Evolutionary conservation across 164 flowering plant genomes (phyloP).

Genomic region (Akebia trifoliata): DNA sequence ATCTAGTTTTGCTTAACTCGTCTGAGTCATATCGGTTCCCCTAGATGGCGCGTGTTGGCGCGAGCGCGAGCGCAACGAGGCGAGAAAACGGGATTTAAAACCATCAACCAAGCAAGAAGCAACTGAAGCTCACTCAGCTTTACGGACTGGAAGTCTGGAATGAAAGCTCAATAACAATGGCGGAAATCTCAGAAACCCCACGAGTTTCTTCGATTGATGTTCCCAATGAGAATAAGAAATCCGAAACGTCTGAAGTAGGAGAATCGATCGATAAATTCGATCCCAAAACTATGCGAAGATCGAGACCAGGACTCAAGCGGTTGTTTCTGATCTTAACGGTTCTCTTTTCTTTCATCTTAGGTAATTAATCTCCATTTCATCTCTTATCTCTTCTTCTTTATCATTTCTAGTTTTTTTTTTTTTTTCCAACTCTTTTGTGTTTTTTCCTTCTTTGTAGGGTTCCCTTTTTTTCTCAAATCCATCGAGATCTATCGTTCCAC

Average conservation of each 20-base stretch:
- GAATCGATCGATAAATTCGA: conserved; percentile 28
- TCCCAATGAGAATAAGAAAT: neutral
- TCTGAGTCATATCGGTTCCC: too few species aligned
- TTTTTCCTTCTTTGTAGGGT: conserved; percentile 36
- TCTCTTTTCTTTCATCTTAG: conserved; percentile 70
- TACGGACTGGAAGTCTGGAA: too few species aligned
- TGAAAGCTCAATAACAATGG: conserved; percentile 12
- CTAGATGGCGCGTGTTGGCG: too few species aligned
- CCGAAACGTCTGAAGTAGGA: neutral
- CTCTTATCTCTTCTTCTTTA: conserved; percentile 2
- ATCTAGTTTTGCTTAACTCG: too few species aligned
- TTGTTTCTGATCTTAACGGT: conserved; percentile 55
- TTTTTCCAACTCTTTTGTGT: neutral
- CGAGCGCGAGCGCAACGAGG: too few species aligned
- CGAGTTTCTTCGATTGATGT: neutral
- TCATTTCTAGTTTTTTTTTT: neutral
- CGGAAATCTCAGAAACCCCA: conserved; percentile 15
- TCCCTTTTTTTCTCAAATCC: conserved; percentile 72
- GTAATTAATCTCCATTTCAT: conserved; percentile 25
- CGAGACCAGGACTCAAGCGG: conserved; percentile 79
- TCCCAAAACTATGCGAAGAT: conserved; percentile 43
- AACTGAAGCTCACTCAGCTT: too few species aligned
- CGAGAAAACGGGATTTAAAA: too few species aligned
- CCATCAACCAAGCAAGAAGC: too few species aligned
- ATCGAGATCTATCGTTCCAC: conserved; percentile 85